Conservation (phyloP, 257 asterid species). For the Ligustrum vulgare region DNA sequence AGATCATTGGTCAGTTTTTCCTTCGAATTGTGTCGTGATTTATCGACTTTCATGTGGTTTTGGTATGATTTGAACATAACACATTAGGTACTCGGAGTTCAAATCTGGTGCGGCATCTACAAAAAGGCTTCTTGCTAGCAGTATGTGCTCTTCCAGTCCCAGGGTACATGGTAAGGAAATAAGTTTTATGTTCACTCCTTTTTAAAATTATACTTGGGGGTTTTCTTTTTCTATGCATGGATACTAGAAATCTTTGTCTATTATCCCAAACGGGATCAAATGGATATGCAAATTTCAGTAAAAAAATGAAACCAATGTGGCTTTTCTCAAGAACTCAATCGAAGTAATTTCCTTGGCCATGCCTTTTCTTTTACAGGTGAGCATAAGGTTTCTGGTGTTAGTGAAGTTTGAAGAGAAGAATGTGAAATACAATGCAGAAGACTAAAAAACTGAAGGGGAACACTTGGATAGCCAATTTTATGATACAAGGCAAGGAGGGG, state of each 20-base stretch:
- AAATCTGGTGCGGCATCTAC: constrained; percentile 72
- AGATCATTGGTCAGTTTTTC: not conserved
- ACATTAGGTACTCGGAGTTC: constrained; percentile 70
- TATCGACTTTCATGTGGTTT: not conserved
- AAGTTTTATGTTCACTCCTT: not conserved
- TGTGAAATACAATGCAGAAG: constrained; percentile 48
- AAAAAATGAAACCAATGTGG: not conserved
- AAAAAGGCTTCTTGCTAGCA: constrained; percentile 78
- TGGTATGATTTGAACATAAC: not conserved
- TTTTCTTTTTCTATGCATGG: too few species aligned
- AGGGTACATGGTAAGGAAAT: constrained; percentile 69
- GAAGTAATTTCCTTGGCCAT: not conserved
- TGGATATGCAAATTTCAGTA: not conserved
- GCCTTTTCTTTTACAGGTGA: constrained; percentile 37
- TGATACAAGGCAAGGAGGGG: constrained; percentile 2
- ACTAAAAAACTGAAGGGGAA: not conserved
- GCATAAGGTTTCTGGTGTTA: constrained; percentile 72
- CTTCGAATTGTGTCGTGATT: not conserved
- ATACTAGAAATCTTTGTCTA: constrained; percentile 31
- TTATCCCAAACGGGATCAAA: constrained; percentile 62
- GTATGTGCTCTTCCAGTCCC: constrained; percentile 70
- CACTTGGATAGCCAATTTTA: not conserved
- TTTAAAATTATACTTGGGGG: too few species aligned
- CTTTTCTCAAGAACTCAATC: not conserved
- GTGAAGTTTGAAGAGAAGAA: constrained; percentile 75